Percentiles rank a stretch among this genome's conserved stretches.
Evolutionary conservation across 1,139 yeast genomes (phyloP).

Genomic region (Komagataea norvegica): DNA sequence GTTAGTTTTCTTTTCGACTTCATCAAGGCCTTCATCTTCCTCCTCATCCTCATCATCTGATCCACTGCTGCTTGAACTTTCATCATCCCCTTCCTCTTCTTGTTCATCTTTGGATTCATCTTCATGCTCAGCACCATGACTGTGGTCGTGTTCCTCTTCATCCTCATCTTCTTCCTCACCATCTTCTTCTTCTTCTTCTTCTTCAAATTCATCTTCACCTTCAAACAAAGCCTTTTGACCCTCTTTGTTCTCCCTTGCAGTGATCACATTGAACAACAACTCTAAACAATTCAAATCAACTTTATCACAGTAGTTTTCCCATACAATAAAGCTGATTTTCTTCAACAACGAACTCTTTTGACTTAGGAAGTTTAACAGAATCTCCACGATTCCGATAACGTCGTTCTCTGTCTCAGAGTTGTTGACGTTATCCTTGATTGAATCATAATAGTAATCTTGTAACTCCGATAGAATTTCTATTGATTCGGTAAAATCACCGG

Average conservation of each 20-base stretch:
- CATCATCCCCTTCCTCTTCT: conserved; percentile 34
- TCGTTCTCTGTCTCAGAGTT: conserved; percentile 34
- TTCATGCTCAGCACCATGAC: conserved; percentile 24
- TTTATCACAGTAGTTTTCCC: conserved; percentile 61
- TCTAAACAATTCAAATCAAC: conserved; percentile 49
- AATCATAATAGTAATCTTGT: conserved; percentile 45
- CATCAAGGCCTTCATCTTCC: conserved; percentile 37
- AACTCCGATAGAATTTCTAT: conserved; percentile 71
- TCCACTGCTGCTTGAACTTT: conserved; percentile 16
- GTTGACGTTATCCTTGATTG: conserved; percentile 27
- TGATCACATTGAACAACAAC: conserved; percentile 61
- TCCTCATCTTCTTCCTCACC: conserved; percentile 34
- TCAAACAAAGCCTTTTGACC: conserved; percentile 81
- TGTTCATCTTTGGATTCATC: conserved; percentile 26
- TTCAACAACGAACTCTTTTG: conserved; percentile 69
- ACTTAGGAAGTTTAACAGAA: conserved; percentile 69
- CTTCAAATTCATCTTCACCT: conserved; percentile 47
- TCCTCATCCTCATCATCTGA: conserved; percentile 30
- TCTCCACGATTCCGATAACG: conserved; percentile 68
- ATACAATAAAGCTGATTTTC: conserved; percentile 65
- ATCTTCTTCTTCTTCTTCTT: conserved; percentile 42
- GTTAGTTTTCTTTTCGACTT: conserved; percentile 65
- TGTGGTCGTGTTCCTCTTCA: conserved; percentile 30
- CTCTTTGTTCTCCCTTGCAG: conserved; percentile 71
- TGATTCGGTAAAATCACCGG: conserved; percentile 71